These are phyloP conservation scores for Mycogone perniciosa DNA, from an alignment of 2,329 filamentous ascomycete genomes.

Conservation along the genomic window DNA sequence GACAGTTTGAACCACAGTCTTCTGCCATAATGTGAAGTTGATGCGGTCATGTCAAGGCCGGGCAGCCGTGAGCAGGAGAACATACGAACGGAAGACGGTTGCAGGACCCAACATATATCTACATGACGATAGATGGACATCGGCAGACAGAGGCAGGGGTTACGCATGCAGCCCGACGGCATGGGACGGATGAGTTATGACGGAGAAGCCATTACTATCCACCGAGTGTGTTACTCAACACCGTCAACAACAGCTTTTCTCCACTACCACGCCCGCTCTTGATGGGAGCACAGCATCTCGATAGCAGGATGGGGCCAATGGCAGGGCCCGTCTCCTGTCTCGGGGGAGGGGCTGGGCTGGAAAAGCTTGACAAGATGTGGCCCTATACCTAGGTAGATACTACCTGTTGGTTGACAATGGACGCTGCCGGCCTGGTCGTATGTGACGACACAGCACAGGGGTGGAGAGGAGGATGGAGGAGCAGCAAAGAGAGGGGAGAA, in stretches of 20 bases:
- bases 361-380: not conserved
- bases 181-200: not conserved
- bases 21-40: slow-evolving; percentile 27
- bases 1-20: slow-evolving; percentile 31
- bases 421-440: not conserved
- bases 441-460: not conserved
- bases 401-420: not conserved
- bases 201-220: not conserved
- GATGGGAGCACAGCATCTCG: slow-evolving; percentile 1
- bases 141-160: not conserved
- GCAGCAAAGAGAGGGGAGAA: slow-evolving; percentile 7
- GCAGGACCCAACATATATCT: slow-evolving; percentile 6
- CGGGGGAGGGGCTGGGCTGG: not conserved
- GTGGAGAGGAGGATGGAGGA: not conserved
- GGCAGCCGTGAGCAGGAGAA: slow-evolving; percentile 8
- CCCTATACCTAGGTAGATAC: not conserved
- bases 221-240: not conserved
- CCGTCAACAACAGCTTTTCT: slow-evolving; percentile 1
- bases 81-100: not conserved
- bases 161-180: not conserved
- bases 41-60: slow-evolving; percentile 21
- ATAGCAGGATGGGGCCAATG: not conserved
- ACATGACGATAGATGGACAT: not conserved
- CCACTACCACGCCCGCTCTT: slow-evolving; percentile 1
- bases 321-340: not conserved